Conservation (phyloP, 768 basidiomycete genomes). For the Postia placenta region DNA sequence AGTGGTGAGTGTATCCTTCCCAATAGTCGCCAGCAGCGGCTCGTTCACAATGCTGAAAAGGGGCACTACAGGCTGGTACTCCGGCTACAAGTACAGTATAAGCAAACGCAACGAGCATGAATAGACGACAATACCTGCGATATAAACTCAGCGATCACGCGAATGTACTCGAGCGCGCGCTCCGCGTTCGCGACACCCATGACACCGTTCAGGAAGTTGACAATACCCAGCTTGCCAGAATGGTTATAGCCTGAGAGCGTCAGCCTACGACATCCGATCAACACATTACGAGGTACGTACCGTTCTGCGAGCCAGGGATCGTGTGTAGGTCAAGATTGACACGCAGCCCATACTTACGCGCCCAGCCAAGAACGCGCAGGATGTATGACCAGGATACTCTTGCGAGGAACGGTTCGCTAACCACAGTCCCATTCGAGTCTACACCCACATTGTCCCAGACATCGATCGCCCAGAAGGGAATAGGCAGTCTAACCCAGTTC, state of each 20-base stretch:
- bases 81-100: constrained; percentile 27
- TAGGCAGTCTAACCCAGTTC: constrained; percentile 77
- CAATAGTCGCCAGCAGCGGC: constrained; percentile 46
- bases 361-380: constrained; percentile 72
- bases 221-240: constrained; percentile 49
- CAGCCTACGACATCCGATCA: background rate
- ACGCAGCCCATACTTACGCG: constrained; percentile 84
- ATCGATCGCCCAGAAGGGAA: constrained; percentile 85
- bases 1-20: constrained; percentile 42
- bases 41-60: constrained; percentile 66
- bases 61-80: constrained; percentile 57
- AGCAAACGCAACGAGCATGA: background rate
- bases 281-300: no score
- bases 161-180: constrained; percentile 69
- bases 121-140: constrained; percentile 39
- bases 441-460: constrained; percentile 42
- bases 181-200: constrained; percentile 89
- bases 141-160: constrained; percentile 75
- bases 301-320: constrained; percentile 77
- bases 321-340: constrained; percentile 78
- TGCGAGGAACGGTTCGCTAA: constrained; percentile 68
- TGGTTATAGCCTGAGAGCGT: constrained; percentile 43
- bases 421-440: constrained; percentile 10
- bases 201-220: constrained; percentile 61
- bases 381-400: constrained; percentile 80